Percentiles rank a stretch among this genome's conserved stretches.
Conservation (phyloP, 768 basidiomycete genomes). For the Naganishia randhawae region DNA sequence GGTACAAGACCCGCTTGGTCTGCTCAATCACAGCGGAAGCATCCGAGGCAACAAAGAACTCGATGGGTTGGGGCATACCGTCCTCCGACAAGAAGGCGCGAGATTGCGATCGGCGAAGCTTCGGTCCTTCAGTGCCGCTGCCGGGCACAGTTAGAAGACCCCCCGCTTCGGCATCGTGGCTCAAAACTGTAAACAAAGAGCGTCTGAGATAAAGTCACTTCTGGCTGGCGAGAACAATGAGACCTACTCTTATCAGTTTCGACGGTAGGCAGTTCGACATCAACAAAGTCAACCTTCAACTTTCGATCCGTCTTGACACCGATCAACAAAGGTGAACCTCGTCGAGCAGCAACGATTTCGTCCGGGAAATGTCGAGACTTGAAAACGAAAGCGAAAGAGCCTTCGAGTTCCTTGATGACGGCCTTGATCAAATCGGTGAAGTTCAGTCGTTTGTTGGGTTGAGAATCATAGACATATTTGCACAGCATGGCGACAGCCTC, state of each 20-base stretch:
- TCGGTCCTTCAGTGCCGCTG: constrained; percentile 57
- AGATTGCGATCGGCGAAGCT: constrained; percentile 87
- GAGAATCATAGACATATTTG: constrained; percentile 95
- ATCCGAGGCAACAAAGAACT: constrained; percentile 98
- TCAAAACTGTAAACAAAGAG: constrained; percentile 14
- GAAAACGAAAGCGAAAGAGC: constrained; percentile 99
- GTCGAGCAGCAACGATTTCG: constrained; percentile 89
- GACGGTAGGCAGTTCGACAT: constrained; percentile 82
- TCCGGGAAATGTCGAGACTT: constrained; percentile 94
- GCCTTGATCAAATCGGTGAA: constrained; percentile 92
- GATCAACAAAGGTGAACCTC: constrained; percentile 91
- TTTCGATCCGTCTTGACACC: constrained; percentile 99
- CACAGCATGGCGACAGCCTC: constrained; percentile 93
- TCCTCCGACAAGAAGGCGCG: constrained; percentile 98
- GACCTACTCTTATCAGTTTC: constrained; percentile 30
- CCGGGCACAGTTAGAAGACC: constrained; percentile 64
- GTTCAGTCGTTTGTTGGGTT: constrained; percentile 73
- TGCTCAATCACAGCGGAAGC: constrained; percentile 95
- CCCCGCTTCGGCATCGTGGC: constrained; percentile 50
- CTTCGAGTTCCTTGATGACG: constrained; percentile 94
- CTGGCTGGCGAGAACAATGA: background rate
- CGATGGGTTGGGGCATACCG: constrained; percentile 96
- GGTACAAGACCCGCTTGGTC: constrained; percentile 96
- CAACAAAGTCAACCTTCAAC: constrained; percentile 98
- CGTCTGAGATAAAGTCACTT: background rate